Base-by-base conservation (phyloP, 139 green algal species). In the Parachlorella kessleri region DNA sequence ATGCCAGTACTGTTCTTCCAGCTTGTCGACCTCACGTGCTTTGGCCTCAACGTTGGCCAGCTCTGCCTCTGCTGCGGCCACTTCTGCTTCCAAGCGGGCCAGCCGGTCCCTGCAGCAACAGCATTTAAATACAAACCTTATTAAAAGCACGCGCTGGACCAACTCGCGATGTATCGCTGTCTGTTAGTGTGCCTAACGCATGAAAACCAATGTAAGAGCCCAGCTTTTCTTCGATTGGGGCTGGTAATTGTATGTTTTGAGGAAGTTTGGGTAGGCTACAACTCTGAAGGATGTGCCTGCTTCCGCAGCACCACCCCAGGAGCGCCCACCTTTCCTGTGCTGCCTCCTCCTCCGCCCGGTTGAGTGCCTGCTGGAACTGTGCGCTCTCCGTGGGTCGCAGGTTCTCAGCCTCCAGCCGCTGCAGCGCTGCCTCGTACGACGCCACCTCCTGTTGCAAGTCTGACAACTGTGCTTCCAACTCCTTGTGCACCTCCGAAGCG, bases 1-100 rank as follows among this genome's bases (percentile, higher is more conserved):
- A 68, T 96, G 90, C 93, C 93, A 98, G 88, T 97, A 96, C 4
- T 84, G 83, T 73, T 90, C 85, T 81, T 96, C 93, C 72, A 93
- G 75, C 4, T 66, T 73, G 8, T 84, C 87, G 42, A 97, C 72
- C 65, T 93, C 88, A 0, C 39, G 77, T 14, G 80, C 77, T 3
- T 68, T 73, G 21, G 24, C 70, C 63, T 84, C 66, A 68, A 92
- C 42, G 6, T 42, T 76, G 5, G 73, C 71, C 73, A 91, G 76
- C 78, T 89, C 72, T 5, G n/a, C 66, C 72, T 84, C 35, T 14
- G 88, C 81, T 1, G 53, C 72, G 7, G 59, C 83, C 75, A 95
- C 71, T 83, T 95, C 87, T 0, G 37, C 54, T 73, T 87, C 73
- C 23, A 85, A 53, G 24, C 38, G 55, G 30, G 82, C 83, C 24